Base-by-base conservation (phyloP, 306 rosid genomes). In the Urtica urens region DNA sequence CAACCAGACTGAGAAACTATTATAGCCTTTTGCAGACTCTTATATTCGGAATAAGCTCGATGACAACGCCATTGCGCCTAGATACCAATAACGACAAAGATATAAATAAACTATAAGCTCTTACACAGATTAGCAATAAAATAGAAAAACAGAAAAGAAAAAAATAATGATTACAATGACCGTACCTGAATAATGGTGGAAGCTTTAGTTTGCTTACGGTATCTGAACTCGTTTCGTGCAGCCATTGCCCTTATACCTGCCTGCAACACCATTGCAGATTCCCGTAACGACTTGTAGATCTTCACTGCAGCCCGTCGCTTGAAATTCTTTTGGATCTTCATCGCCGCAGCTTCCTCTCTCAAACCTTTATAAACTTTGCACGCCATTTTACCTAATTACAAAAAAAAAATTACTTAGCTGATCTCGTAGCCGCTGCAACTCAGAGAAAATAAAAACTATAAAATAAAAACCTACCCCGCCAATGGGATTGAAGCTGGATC, bases 231-330 rank as follows among this genome's bases (percentile, higher is more conserved):
- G 71, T 85, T 81, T 37, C 93, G 93, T 41, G 94, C 93, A 64
- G 76, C 72, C 96, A 81, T 92, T 42, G 99, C 81, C 74, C 94
- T 85, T 52, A 85, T 67, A 29, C 94, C 99, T 37, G 93, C 80
- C 71, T 92, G 99, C 68, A 92, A 44, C 60, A 57, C 58, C 50
- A 67, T 67, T 58, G 99, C 85, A 53, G 95, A 79, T 25, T 74
- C 75, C 54, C 71, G 70, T 27, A 30, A 46, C 7, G 53, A 51
- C 53, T 50, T 18, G 74, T 77, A 90, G 41, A 94, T 77, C 46
- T 79, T 79, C 73, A 72, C 67, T 49, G 76, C 71, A 51, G 38
- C 48, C 51, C 72, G 52, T 59, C 78, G 66, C 69, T 62, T 73
- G 82, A 79, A 79, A 51, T 68, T 69, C 77, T 85, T 85, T 67